Percentiles rank a stretch among this genome's conserved stretches.
Conservation (phyloP, 2,329 filamentous ascomycete species). For the Blastomyces parvus region DNA sequence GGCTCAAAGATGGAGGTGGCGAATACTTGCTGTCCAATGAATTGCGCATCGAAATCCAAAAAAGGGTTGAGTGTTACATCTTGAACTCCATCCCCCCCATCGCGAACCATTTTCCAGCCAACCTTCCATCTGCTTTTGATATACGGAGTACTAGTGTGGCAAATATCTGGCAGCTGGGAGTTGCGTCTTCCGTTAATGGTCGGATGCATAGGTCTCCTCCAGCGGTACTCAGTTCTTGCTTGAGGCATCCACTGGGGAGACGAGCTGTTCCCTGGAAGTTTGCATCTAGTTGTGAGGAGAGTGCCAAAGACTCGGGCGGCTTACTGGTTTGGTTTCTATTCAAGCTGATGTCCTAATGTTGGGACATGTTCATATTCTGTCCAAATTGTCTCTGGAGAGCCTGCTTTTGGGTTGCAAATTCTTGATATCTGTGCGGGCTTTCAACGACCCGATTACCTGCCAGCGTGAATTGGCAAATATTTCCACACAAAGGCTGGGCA, state of each 20-base stretch:
- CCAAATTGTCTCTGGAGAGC: background rate
- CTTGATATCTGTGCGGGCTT: background rate
- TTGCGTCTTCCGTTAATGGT: background rate
- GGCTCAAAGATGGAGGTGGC: background rate
- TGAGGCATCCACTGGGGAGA: background rate
- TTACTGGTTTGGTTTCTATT: background rate
- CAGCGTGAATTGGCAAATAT: background rate
- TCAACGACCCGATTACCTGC: background rate
- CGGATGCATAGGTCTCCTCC: background rate
- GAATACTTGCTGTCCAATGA: background rate
- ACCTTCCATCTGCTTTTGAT: background rate
- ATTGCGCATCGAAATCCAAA: background rate
- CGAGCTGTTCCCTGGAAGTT: background rate
- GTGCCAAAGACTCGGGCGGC: background rate
- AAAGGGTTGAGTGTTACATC: background rate
- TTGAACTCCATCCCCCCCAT: too few relatives aligned
- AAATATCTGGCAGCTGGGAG: background rate
- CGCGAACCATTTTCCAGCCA: background rate
- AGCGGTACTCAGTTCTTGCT: background rate
- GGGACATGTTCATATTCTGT: background rate
- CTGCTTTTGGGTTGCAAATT: background rate
- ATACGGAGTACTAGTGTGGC: background rate
- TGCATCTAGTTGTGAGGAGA: background rate
- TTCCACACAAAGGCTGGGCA: background rate
- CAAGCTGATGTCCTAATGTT: background rate